Evolutionary conservation across 805 yeast species (phyloP), one percentile per base, ranked within the genome.

Genomic region (Pichia occidentalis): DNA sequence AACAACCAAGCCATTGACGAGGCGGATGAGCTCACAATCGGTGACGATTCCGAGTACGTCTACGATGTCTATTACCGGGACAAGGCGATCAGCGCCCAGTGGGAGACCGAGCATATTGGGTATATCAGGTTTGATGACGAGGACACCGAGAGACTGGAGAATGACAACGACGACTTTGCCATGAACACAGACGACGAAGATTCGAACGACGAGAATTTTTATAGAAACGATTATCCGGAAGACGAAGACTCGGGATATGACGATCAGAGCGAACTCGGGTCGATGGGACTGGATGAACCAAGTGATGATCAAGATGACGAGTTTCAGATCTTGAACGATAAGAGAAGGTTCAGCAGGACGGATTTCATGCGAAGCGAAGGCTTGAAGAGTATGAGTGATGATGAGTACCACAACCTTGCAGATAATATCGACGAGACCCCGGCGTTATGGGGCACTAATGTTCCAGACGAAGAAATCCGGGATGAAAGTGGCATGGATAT

Each of bases 171-270:
- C 26, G 53, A 55, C 8, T 47, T 46, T 1, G 54, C 43, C 4
- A 44, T 37, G 24, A 45, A 44, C 5, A 52, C 85, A 0, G 92
- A 82, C 47, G 86, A 84, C 50, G 90, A 83, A 45, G 94, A 84
- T 53, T 82, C 92, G 0, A 84, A 84, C 53, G 95, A 95, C 16
- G 98, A 90, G 61, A 86, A 84, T 39, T 88, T 79, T 53, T 90
- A 90, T 56, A 76, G 77, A 50, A 90, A 92, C 59, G 97, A 90
- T 53, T 90, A 90, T 53, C 97, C 97, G 0, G 95, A 86, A 32
- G 96, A 88, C 53, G 96, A 86, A 46, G 90, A 84, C 50, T 86
- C 77, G 8, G 77, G 59, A 11, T 60, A 60, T 21, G 68, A 52
- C 14, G 52, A 54, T 50, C 51, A 52, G 34, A 37, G 44, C 21